phyloP scores from a whole-genome alignment of 164 flowering plant species.

The Amborella trichopoda region DNA sequence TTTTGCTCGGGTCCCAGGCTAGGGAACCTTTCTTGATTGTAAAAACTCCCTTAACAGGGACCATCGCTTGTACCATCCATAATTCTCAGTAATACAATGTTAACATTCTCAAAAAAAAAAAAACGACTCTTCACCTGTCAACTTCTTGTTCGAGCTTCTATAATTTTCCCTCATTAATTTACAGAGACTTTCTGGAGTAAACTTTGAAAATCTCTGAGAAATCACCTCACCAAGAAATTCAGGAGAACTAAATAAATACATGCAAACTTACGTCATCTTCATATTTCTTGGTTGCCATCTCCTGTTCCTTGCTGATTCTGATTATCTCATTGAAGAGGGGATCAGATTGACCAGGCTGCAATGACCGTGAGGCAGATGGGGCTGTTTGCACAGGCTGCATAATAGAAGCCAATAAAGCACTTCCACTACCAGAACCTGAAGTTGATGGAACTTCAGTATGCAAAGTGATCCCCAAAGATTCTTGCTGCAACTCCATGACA shows the following conservation, averaged over 20 bases:
- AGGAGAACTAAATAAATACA: not conserved
- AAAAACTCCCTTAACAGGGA: too few species aligned
- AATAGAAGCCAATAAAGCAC: slow-evolving; percentile 2
- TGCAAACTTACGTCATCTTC: slow-evolving; percentile 41
- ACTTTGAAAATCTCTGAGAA: too few species aligned
- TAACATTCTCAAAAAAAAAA: too few species aligned
- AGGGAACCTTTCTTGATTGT: too few species aligned
- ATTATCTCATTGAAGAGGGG: slow-evolving; percentile 57
- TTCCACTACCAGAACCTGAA: slow-evolving; percentile 5
- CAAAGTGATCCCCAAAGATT: not conserved
- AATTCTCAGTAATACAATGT: too few species aligned
- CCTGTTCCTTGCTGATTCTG: slow-evolving; percentile 35
- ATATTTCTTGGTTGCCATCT: slow-evolving; percentile 20
- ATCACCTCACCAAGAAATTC: too few species aligned
- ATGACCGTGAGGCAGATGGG: slow-evolving; percentile 9
- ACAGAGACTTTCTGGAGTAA: too few species aligned
- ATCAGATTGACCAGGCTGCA: slow-evolving; percentile 16
- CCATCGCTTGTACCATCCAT: too few species aligned
- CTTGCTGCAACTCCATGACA: not conserved
- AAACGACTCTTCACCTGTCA: too few species aligned
- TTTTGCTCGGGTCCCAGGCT: too few species aligned
- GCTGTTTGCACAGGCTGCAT: slow-evolving; percentile 10
- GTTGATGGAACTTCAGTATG: not conserved
- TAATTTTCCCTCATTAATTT: too few species aligned
- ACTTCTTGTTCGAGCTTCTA: too few species aligned